A percentile compares a stretch with the other conserved stretches of the same genome.
phyloP scores from a whole-genome alignment of 257 asterid genomes.

The Plantago elongata region DNA sequence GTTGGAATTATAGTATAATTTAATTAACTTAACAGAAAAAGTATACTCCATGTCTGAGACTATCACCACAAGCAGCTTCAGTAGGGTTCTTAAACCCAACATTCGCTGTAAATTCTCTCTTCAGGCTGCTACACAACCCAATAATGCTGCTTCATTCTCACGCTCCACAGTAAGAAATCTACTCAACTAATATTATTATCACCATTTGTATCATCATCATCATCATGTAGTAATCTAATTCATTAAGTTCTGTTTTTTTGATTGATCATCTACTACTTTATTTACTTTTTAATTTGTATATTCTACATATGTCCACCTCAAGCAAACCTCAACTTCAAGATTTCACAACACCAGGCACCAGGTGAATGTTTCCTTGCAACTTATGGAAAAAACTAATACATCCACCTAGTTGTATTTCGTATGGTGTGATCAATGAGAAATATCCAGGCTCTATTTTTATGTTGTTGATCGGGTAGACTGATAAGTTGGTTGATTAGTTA shows the following conservation, averaged over 20 bases:
- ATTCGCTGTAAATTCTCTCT: constrained; percentile 13
- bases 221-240: not conserved
- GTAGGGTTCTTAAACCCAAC: constrained; percentile 25
- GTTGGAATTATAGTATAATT: too few species aligned
- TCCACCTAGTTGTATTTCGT: too few species aligned
- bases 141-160: constrained; percentile 5
- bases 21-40: too few species aligned
- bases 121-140: constrained; percentile 8
- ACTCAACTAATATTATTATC: too few species aligned
- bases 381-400: too few species aligned
- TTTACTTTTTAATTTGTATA: not conserved
- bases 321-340: constrained; percentile 32
- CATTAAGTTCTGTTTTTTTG: too few species aligned
- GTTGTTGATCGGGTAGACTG: too few species aligned
- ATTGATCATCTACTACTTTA: not conserved
- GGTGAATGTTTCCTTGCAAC: constrained; percentile 23
- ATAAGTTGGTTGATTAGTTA: too few species aligned
- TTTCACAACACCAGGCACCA: constrained; percentile 31
- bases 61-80: constrained; percentile 24
- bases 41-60: constrained; percentile 42
- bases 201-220: too few species aligned
- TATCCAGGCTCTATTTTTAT: too few species aligned
- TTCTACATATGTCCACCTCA: constrained; percentile 31
- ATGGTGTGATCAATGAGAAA: too few species aligned
- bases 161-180: constrained; percentile 28